phyloP scores from a whole-genome alignment of 495 filamentous ascomycete genomes.

The Coniosporium apollinis region DNA sequence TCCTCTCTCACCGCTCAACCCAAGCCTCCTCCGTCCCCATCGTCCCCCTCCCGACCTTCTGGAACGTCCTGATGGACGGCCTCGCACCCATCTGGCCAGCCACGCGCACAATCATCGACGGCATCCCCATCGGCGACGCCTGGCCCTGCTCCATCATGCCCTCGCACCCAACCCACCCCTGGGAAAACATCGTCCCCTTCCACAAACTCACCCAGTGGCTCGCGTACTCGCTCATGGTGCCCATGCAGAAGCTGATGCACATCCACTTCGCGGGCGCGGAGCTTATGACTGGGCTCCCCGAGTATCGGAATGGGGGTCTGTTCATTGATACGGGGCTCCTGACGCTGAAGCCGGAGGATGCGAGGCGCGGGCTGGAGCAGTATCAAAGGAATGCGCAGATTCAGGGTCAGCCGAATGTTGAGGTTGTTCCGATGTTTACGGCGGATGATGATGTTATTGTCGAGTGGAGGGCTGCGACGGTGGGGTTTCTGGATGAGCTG shows the following conservation, averaged over 20 bases:
- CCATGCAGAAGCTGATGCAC: constrained; percentile 60
- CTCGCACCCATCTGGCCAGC: constrained; percentile 78
- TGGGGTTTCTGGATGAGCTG: constrained; percentile 68
- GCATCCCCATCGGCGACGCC: constrained; percentile 78
- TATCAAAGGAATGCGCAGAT: constrained; percentile 58
- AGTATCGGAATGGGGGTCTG: constrained; percentile 77
- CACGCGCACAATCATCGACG: constrained; percentile 76
- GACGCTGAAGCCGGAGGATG: constrained; percentile 49
- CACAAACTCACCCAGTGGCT: constrained; percentile 88
- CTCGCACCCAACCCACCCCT: constrained; percentile 53
- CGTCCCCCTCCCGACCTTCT: constrained; percentile 78
- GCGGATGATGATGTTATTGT: constrained; percentile 73
- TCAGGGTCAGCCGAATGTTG: constrained; percentile 54
- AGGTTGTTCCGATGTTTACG: constrained; percentile 62
- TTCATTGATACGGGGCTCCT: constrained; percentile 72
- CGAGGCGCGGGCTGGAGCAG: constrained; percentile 47
- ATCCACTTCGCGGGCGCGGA: constrained; percentile 64
- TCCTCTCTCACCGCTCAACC: constrained; percentile 80
- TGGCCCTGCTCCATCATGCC: constrained; percentile 84
- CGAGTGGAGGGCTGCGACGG: constrained; percentile 70
- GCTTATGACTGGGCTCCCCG: constrained; percentile 67
- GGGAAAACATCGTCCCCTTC: constrained; percentile 92
- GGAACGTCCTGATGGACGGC: constrained; percentile 78
- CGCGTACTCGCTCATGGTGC: constrained; percentile 75
- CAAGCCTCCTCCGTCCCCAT: constrained; percentile 75